A percentile compares a stretch with the other conserved stretches of the same genome.
Evolutionary conservation across 768 basidiomycete genomes (phyloP).

Genomic region (Boletus vermiculosoides): DNA sequence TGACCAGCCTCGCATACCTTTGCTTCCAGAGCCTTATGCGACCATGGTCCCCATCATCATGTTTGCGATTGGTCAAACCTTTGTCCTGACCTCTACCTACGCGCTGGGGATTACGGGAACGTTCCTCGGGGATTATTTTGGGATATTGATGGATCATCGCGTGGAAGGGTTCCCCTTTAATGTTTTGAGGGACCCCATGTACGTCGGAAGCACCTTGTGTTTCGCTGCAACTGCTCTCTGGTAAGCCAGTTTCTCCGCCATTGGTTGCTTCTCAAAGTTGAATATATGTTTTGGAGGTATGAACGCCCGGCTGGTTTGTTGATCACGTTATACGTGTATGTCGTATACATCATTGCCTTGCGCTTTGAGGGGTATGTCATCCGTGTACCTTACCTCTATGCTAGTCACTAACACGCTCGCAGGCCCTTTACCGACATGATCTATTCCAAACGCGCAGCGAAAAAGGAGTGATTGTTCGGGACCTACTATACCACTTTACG

Average conservation of each 20-base stretch:
- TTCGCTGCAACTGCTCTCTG: constrained; percentile 86
- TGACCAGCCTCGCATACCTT: constrained; percentile 67
- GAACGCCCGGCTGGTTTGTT: constrained; percentile 83
- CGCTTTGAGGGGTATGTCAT: constrained; percentile 81
- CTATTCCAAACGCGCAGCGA: constrained; percentile 51
- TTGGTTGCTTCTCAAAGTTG: neutral
- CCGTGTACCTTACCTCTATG: neutral
- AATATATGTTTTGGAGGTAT: constrained; percentile 49
- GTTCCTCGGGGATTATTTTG: constrained; percentile 84
- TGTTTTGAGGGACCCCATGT: constrained; percentile 91
- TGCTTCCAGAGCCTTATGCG: constrained; percentile 66
- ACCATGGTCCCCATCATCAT: constrained; percentile 58
- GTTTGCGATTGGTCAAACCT: constrained; percentile 72
- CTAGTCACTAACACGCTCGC: neutral
- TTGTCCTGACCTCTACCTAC: constrained; percentile 88
- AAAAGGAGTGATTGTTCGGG: constrained; percentile 16
- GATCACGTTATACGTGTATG: constrained; percentile 77
- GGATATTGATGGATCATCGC: constrained; percentile 80
- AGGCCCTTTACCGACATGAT: constrained; percentile 85
- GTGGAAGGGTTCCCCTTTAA: constrained; percentile 99
- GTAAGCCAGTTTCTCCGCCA: constrained; percentile 43
- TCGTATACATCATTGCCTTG: constrained; percentile 82
- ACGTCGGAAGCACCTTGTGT: constrained; percentile 90
- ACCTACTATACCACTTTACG: neutral
- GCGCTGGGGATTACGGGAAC: constrained; percentile 92